Evolutionary conservation across 768 basidiomycete genomes (phyloP), one percentile per base, ranked within the genome.

Genomic region (Kwoniella sp.): DNA sequence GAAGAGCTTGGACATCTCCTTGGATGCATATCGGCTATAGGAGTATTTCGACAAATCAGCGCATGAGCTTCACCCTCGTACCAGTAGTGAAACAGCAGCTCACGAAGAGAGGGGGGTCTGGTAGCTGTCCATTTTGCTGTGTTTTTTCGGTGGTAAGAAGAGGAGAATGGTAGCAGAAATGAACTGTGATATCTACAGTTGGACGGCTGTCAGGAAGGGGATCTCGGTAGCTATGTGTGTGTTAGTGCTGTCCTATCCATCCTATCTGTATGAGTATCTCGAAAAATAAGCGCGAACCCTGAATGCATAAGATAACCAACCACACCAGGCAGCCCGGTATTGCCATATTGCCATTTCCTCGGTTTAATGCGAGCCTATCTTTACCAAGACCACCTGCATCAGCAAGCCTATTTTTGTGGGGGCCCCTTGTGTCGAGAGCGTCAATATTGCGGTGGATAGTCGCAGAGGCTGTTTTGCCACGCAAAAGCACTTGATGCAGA

Each of bases 1-100:
- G 83, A 98, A 99, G 49, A 99, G 85, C 80, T 92, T 85, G 10
- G 92, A 88, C 95, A 98, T 98, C 82, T 98, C 94, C 80, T 93
- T 94, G 84, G 91, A 95, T 21, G 96, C 96, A 90, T 98, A 99
- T 54, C 95, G 94, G 77, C 94, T 97, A 72, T 29, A 62, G 12
- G 15, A 21, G 57, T 48, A 58, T 13, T 9, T 9, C 17, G 10
- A 1, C 19, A 2, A 7, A 19, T 56, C 52, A 69, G 60, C 15
- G 17, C 40, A 44, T 46, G 37, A n/a, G n/a, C n/a, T n/a, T n/a
- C n/a, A n/a, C n/a, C n/a, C n/a, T n/a, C n/a, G n/a, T n/a, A n/a
- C n/a, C n/a, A n/a, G n/a, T n/a, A n/a, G n/a, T n/a, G n/a, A n/a
- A n/a, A n/a, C n/a, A n/a, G n/a, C n/a, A 46, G 60, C 79, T 68